phyloP scores from a whole-genome alignment of 208 protist genomes.

The Wallacemonas rigidus region DNA sequence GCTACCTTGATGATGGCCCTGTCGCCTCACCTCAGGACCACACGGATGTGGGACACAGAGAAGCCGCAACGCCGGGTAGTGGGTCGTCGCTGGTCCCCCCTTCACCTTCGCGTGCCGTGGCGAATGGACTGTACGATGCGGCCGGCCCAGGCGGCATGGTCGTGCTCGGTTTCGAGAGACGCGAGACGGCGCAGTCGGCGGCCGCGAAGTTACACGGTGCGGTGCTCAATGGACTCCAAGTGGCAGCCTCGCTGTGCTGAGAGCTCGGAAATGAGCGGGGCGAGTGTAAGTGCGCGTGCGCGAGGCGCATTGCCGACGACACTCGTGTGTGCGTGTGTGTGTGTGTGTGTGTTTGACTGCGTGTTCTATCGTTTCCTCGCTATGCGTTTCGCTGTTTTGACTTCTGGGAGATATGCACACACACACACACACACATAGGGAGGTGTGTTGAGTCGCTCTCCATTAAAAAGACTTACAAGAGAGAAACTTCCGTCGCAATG shows the following conservation, averaged over 20 bases:
- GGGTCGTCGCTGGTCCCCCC: constrained; percentile 4
- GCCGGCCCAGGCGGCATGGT: constrained; percentile 66
- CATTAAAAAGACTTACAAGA: no score
- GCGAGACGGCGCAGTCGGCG: constrained; percentile 34
- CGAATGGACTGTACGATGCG: constrained; percentile 50
- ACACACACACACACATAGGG: no score
- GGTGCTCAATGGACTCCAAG: constrained; percentile 65
- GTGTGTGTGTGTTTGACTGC: no score
- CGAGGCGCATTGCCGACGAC: no score
- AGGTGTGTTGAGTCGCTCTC: no score
- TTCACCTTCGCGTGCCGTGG: neutral
- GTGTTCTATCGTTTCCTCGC: no score
- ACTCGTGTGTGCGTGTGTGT: no score
- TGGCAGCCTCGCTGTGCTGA: constrained; percentile 50
- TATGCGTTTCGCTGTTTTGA: no score
- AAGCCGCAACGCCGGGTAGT: neutral
- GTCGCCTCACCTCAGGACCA: neutral
- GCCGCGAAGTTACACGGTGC: constrained; percentile 61
- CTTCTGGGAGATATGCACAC: no score
- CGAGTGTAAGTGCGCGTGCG: no score
- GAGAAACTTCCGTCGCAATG: no score
- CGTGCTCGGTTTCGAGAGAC: constrained; percentile 50
- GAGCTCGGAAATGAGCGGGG: no score
- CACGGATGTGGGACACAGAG: neutral
- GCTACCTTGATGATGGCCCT: constrained; percentile 1